A percentile compares a stretch with the other conserved stretches of the same genome.
Conservation (phyloP, 164 flowering plant genomes). For the Kingdonia uniflora region DNA sequence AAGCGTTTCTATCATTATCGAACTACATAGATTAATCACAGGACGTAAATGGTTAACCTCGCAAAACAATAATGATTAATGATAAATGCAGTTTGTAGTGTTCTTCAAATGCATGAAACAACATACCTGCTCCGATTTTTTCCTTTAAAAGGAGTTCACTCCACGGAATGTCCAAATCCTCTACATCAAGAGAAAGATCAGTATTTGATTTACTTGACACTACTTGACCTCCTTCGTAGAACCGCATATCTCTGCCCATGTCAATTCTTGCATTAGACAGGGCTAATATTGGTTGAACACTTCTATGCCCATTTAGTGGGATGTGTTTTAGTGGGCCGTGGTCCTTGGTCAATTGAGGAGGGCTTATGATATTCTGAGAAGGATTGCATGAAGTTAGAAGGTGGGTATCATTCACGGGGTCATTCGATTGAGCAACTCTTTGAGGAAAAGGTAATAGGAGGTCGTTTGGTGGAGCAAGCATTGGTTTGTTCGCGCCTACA, state of each 20-base stretch:
- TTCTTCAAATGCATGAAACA: neutral
- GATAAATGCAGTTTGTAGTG: neutral
- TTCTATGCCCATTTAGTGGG: slow-evolving; percentile 24
- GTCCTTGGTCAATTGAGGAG: slow-evolving; percentile 19
- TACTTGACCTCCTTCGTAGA: slow-evolving; percentile 23
- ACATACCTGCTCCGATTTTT: slow-evolving; percentile 86
- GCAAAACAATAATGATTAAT: neutral
- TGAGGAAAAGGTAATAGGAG: slow-evolving; percentile 17
- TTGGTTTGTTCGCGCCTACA: slow-evolving; percentile 16
- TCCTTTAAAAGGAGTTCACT: slow-evolving; percentile 74
- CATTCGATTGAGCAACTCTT: slow-evolving; percentile 18
- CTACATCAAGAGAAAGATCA: slow-evolving; percentile 51
- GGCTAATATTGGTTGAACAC: slow-evolving; percentile 17
- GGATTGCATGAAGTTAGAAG: slow-evolving; percentile 17
- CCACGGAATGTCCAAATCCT: slow-evolving; percentile 88
- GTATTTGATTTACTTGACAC: slow-evolving; percentile 24
- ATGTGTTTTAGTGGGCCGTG: slow-evolving; percentile 21
- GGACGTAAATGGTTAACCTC: too few relatives aligned
- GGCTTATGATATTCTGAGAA: slow-evolving; percentile 17
- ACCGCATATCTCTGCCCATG: slow-evolving; percentile 23
- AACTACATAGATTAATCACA: too few relatives aligned
- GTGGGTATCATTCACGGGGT: slow-evolving; percentile 20
- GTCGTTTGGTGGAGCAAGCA: slow-evolving; percentile 19
- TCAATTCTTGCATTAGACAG: slow-evolving; percentile 23
- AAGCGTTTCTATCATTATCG: too few relatives aligned